phyloP scores from a whole-genome alignment of 75 land plant species.

The Sequoia sempervirens region DNA sequence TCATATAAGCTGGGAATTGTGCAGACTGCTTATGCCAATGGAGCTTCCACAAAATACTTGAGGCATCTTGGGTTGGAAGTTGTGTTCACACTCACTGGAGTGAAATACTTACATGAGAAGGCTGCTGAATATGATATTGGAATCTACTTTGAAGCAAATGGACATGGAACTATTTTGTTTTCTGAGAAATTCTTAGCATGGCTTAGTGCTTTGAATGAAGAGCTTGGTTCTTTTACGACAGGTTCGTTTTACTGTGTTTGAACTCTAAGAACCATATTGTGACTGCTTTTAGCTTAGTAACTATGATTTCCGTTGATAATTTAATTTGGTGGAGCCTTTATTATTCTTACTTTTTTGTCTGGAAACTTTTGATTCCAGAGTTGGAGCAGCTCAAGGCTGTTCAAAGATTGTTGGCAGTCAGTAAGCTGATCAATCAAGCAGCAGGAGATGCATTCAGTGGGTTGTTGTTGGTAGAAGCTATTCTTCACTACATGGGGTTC shows the following conservation, averaged over 20 bases:
- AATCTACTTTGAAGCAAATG: constrained; percentile 98
- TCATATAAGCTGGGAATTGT: constrained; percentile 67
- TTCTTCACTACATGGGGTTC: constrained; percentile 73
- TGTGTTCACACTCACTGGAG: constrained; percentile 84
- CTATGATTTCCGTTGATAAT: neutral
- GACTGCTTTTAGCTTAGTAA: constrained; percentile 4
- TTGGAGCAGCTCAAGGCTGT: constrained; percentile 61
- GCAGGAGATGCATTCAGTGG: constrained; percentile 98
- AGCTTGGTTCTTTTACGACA: constrained; percentile 23
- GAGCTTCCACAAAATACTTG: constrained; percentile 84
- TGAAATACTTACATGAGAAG: constrained; percentile 85
- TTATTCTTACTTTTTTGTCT: neutral
- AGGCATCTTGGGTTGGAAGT: constrained; percentile 73
- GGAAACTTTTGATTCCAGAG: constrained; percentile 22
- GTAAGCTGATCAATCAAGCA: constrained; percentile 85
- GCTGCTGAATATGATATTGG: constrained; percentile 91
- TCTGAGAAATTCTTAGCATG: constrained; percentile 45
- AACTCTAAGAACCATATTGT: neutral
- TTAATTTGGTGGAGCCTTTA: neutral
- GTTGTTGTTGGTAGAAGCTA: constrained; percentile 77
- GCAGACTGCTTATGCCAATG: constrained; percentile 99
- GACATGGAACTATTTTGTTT: constrained; percentile 95
- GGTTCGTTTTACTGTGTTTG: constrained; percentile 19
- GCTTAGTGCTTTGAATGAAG: constrained; percentile 34
- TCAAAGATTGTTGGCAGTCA: constrained; percentile 67